Conservation (phyloP, 139 green algal genomes). For the Astrephomene gubernaculifera region DNA sequence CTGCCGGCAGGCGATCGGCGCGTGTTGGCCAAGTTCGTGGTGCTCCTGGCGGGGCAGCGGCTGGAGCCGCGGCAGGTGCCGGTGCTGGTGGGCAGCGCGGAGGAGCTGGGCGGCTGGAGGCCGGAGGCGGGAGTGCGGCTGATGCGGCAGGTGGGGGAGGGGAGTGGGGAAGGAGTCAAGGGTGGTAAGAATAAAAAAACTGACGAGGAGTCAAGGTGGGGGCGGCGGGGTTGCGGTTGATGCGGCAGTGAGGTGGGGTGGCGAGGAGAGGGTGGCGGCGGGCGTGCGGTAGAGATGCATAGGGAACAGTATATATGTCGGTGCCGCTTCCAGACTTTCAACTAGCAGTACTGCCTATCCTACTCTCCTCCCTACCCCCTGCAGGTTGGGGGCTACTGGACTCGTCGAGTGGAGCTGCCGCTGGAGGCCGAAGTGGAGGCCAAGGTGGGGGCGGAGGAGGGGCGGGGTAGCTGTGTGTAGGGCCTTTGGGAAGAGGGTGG, state of each 20-base stretch:
- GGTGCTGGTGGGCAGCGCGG: conserved; percentile 19
- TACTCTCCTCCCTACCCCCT: too few species aligned
- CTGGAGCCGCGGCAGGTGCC: conserved; percentile 33
- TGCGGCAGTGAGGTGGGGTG: too few species aligned
- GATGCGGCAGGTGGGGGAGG: conserved; percentile 36
- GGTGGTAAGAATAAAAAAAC: too few species aligned
- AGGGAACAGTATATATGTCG: too few species aligned
- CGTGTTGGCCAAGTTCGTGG: conserved; percentile 33
- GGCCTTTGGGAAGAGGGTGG: too few species aligned
- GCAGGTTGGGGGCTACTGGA: conserved; percentile 41
- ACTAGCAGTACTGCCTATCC: too few species aligned
- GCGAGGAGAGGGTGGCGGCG: too few species aligned
- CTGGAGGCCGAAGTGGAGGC: neutral
- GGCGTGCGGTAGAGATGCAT: too few species aligned
- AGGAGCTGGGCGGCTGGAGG: conserved; percentile 25
- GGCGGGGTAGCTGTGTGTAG: neutral
- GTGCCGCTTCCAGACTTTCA: too few species aligned
- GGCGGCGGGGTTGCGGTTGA: too few species aligned
- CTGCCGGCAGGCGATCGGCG: conserved; percentile 5
- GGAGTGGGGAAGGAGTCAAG: too few species aligned
- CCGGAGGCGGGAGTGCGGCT: conserved; percentile 11
- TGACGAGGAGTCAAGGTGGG: too few species aligned
- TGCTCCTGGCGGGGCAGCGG: conserved; percentile 16
- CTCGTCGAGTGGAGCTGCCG: conserved; percentile 28
- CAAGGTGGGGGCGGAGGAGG: conserved; percentile 11